phyloP scores from a whole-genome alignment of 176 grass and related monocot species.

The Musa beccarii region DNA sequence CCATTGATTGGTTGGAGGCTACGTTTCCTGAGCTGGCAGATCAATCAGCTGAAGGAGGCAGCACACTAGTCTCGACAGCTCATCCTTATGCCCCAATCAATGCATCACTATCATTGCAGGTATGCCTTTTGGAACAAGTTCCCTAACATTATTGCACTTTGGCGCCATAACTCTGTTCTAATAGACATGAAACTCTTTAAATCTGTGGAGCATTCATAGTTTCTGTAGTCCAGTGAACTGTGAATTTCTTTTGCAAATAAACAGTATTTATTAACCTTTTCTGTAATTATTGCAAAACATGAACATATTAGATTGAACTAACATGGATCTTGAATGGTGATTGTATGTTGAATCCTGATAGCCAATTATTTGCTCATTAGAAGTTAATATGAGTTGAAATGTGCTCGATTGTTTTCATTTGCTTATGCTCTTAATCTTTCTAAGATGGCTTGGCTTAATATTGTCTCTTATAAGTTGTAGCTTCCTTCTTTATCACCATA shows the following conservation, averaged over 20 bases:
- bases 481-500: too few relatives aligned
- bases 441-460: too few relatives aligned
- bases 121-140: slow-evolving; percentile 15
- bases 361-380: too few relatives aligned
- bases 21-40: slow-evolving; percentile 72
- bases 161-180: too few relatives aligned
- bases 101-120: slow-evolving; percentile 86
- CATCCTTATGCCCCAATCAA: slow-evolving; percentile 69
- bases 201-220: not conserved
- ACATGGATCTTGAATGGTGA: not conserved
- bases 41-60: slow-evolving; percentile 35
- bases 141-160: slow-evolving; percentile 5
- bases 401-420: too few relatives aligned
- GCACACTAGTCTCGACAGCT: slow-evolving; percentile 47
- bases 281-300: not conserved
- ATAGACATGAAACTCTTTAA: not conserved
- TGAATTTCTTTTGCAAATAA: not conserved
- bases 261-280: not conserved
- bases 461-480: too few relatives aligned
- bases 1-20: slow-evolving; percentile 83
- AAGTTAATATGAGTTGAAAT: too few relatives aligned
- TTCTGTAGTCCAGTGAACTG: not conserved
- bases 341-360: too few relatives aligned
- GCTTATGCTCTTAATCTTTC: too few relatives aligned
- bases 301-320: not conserved